Evolutionary conservation across 495 filamentous ascomycete species (phyloP).

Genomic region (Thermochaetoides thermophila): DNA sequence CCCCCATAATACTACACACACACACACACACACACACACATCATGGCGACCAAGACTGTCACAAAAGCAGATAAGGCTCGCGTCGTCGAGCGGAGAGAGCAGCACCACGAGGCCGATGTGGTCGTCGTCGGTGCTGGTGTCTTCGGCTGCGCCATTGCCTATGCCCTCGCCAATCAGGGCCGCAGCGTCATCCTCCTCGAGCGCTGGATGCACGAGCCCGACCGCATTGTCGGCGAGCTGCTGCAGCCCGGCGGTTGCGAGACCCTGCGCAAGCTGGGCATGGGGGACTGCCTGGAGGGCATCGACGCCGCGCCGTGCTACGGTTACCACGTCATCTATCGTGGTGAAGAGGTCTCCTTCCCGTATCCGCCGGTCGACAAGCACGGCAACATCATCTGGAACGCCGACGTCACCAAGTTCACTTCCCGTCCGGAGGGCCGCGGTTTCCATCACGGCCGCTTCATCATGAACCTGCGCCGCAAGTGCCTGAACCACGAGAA

Average conservation of each 20-base stretch:
- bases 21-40: slow-evolving; percentile 31
- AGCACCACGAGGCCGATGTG: slow-evolving; percentile 49
- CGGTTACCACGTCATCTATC: slow-evolving; percentile 81
- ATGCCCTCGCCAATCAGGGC: slow-evolving; percentile 68
- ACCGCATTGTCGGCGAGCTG: slow-evolving; percentile 92
- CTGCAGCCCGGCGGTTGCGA: slow-evolving; percentile 82
- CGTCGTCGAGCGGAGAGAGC: slow-evolving; percentile 23
- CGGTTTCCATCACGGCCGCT: slow-evolving; percentile 72
- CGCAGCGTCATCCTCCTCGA: slow-evolving; percentile 87
- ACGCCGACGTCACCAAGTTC: slow-evolving; percentile 4
- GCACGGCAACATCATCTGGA: slow-evolving; percentile 10
- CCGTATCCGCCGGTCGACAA: slow-evolving; percentile 44
- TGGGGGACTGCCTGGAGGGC: slow-evolving; percentile 67
- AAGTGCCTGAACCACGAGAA: slow-evolving; percentile 53
- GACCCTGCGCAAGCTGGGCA: slow-evolving; percentile 66
- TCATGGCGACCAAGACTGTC: slow-evolving; percentile 1
- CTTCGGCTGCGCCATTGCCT: slow-evolving; percentile 74
- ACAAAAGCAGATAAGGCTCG: slow-evolving; percentile 14
- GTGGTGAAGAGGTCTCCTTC: slow-evolving; percentile 62
- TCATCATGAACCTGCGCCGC: slow-evolving; percentile 58
- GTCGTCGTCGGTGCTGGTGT: slow-evolving; percentile 85
- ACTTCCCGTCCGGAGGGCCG: slow-evolving; percentile 42
- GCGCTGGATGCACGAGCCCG: slow-evolving; percentile 77
- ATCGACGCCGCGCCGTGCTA: slow-evolving; percentile 74
- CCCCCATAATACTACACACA: neutral